Conservation (phyloP, 768 basidiomycete species). For the Gloeophyllum trabeum region DNA sequence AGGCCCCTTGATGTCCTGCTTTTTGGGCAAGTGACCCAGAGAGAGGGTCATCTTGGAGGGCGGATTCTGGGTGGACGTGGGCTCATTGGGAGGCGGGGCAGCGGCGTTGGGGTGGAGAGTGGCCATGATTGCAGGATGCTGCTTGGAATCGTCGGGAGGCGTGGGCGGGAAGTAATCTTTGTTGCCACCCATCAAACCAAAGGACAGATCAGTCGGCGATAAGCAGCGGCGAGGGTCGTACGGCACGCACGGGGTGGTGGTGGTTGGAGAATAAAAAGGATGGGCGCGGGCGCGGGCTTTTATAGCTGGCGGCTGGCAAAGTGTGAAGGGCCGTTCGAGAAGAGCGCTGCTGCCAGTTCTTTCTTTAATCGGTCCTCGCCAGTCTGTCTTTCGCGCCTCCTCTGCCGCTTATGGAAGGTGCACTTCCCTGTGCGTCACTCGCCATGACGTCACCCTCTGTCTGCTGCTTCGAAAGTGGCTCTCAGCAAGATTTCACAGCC, state of each 20-base stretch:
- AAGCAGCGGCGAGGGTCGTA: background rate
- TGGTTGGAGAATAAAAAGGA: background rate
- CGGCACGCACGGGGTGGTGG: background rate
- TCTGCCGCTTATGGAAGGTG: too few relatives aligned
- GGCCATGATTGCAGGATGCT: constrained; percentile 5
- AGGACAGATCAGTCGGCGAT: background rate
- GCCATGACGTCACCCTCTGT: too few relatives aligned
- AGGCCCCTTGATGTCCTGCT: constrained; percentile 58
- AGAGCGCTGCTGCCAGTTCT: too few relatives aligned
- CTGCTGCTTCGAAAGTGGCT: too few relatives aligned
- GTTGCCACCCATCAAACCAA: background rate
- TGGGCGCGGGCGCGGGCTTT: background rate
- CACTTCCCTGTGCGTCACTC: too few relatives aligned
- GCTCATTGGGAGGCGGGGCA: constrained; percentile 10
- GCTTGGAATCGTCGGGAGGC: constrained; percentile 2
- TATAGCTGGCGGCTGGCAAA: background rate
- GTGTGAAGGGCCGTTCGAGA: background rate
- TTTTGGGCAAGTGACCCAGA: constrained; percentile 64
- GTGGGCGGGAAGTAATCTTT: constrained; percentile 1
- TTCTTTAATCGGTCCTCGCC: too few relatives aligned
- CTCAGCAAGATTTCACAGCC: too few relatives aligned
- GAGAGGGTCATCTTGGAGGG: constrained; percentile 60
- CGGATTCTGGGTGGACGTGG: constrained; percentile 10
- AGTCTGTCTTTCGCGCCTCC: too few relatives aligned
- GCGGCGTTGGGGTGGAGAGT: constrained; percentile 8